These are phyloP conservation scores for Aspergillus tanneri DNA, from an alignment of 2,329 filamentous ascomycete species.

Conservation along the genomic window DNA sequence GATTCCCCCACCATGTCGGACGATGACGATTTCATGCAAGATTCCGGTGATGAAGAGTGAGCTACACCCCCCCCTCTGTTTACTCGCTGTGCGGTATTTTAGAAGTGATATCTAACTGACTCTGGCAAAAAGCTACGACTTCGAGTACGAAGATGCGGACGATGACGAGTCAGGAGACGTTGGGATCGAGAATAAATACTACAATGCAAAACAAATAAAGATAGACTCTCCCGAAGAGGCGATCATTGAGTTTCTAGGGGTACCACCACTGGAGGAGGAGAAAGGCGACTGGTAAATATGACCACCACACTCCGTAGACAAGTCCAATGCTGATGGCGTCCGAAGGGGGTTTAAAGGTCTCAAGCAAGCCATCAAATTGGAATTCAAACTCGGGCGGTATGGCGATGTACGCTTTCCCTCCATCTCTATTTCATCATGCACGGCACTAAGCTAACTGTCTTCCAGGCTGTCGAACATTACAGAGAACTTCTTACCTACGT, in stretches of 20 bases:
- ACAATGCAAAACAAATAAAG: constrained; percentile 98
- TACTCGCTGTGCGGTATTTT: background rate
- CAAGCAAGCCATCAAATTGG: constrained; percentile 96
- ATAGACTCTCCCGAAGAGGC: constrained; percentile 80
- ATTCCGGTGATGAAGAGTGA: constrained; percentile 83
- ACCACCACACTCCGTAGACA: background rate
- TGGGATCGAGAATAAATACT: constrained; percentile 99
- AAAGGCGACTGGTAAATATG: constrained; percentile 80
- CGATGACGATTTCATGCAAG: constrained; percentile 91
- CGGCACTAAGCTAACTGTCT: constrained; percentile 7
- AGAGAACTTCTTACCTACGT: constrained; percentile 94
- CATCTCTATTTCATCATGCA: background rate
- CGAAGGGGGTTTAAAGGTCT: constrained; percentile 85
- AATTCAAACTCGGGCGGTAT: constrained; percentile 89
- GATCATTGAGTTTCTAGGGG: constrained; percentile 85
- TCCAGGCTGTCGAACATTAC: constrained; percentile 85
- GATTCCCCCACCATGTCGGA: constrained; percentile 63
- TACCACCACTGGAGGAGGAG: constrained; percentile 78
- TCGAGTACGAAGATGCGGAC: constrained; percentile 94
- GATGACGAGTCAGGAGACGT: constrained; percentile 85
- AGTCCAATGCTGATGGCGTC: constrained; percentile 13
- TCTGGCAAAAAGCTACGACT: constrained; percentile 68
- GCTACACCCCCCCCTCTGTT: constrained; percentile 21
- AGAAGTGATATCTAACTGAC: constrained; percentile 25
- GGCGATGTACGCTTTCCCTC: constrained; percentile 61